Percentiles rank a stretch among this genome's conserved stretches.
Evolutionary conservation across 257 asterid species (phyloP).

Genomic region (Scutellaria baicalensis): DNA sequence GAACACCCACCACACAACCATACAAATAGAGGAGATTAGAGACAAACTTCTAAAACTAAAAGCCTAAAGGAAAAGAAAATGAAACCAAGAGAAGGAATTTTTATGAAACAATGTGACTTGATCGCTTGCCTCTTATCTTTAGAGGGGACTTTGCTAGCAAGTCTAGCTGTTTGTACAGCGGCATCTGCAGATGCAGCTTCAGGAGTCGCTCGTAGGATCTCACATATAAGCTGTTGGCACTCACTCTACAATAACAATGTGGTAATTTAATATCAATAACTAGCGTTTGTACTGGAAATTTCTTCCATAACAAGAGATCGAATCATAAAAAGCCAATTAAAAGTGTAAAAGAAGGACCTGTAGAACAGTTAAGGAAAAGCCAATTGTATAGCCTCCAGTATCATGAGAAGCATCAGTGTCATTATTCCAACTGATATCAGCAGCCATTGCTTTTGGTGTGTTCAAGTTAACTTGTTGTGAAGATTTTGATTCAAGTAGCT

Average conservation of each 20-base stretch:
- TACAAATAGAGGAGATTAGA: constrained; percentile 5
- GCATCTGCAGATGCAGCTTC: constrained; percentile 99
- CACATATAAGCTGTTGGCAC: constrained; percentile 98
- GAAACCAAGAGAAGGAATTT: neutral
- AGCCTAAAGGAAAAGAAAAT: neutral
- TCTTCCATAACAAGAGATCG: neutral
- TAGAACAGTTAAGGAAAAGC: constrained; percentile 81
- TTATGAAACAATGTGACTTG: constrained; percentile 12
- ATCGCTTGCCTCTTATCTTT: constrained; percentile 85
- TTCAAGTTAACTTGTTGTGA: constrained; percentile 80
- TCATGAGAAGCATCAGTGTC: constrained; percentile 75
- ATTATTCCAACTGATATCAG: constrained; percentile 72
- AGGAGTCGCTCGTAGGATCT: constrained; percentile 98
- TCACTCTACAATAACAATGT: constrained; percentile 64
- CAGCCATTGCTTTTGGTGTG: constrained; percentile 74
- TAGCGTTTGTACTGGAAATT: neutral
- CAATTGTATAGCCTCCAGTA: constrained; percentile 95
- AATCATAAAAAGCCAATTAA: constrained; percentile 8
- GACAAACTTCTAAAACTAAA: neutral
- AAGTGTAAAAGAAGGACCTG: constrained; percentile 51
- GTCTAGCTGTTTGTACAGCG: constrained; percentile 94
- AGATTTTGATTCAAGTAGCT: constrained; percentile 87
- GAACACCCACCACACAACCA: neutral
- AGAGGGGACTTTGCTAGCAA: constrained; percentile 80
- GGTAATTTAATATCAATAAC: neutral